Evolutionary conservation across 768 basidiomycete genomes (phyloP).

Genomic region (Inosperma sp.): DNA sequence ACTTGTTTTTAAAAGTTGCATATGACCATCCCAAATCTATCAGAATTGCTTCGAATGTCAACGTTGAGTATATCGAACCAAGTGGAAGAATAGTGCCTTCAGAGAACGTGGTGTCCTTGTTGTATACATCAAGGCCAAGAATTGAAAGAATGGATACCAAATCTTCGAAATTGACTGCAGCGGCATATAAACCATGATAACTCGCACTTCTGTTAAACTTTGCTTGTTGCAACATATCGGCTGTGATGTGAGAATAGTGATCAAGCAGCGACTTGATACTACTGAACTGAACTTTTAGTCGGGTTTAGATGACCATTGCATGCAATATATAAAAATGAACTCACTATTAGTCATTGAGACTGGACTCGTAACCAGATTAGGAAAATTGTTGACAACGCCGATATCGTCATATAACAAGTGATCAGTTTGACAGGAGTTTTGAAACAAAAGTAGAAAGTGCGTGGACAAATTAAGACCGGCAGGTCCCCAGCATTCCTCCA

Average conservation of each 20-base stretch:
- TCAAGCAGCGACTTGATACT: not conserved
- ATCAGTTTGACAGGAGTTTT: not conserved
- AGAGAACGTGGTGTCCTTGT: not conserved
- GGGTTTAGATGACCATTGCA: too few species aligned
- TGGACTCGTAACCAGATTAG: too few species aligned
- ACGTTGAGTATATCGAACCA: not conserved
- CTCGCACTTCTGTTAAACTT: not conserved
- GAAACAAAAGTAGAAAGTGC: not conserved
- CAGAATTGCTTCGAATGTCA: not conserved
- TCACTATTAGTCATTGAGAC: too few species aligned
- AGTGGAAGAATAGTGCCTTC: not conserved
- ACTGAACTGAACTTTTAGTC: too few species aligned
- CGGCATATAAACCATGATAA: not conserved
- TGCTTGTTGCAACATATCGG: not conserved
- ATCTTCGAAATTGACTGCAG: not conserved
- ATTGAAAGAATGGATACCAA: not conserved
- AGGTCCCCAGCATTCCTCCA: not conserved
- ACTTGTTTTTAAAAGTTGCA: not conserved
- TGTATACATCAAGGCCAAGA: not conserved
- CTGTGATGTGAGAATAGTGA: not conserved
- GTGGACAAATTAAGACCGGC: not conserved
- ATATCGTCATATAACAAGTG: not conserved
- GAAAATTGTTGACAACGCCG: not conserved
- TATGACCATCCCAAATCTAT: not conserved
- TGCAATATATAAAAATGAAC: not conserved